Conservation (phyloP, 345 rosid species). For the Psidium guajava region DNA sequence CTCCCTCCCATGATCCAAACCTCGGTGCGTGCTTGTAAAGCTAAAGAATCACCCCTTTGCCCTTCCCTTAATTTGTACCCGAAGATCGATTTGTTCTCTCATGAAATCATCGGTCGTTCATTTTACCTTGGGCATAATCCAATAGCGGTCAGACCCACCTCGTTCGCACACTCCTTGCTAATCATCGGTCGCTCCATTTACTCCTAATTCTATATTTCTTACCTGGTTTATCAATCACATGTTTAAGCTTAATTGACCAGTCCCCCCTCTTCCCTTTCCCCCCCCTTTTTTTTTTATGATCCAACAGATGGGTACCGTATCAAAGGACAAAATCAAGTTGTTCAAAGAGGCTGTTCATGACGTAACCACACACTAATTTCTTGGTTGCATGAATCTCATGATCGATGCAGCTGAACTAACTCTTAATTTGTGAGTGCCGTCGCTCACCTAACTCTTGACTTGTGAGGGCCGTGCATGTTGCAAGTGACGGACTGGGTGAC, state of each 20-base stretch:
- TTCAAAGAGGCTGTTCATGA: slow-evolving; percentile 38
- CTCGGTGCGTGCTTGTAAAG: not conserved
- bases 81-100: not conserved
- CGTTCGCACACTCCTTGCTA: no score
- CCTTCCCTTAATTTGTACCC: not conserved
- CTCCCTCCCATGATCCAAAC: not conserved
- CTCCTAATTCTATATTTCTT: not conserved
- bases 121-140: no score
- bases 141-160: no score
- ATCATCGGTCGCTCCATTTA: no score
- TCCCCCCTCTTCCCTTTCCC: no score
- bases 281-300: not conserved
- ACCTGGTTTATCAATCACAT: no score
- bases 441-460: not conserved
- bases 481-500: not conserved
- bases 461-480: no score
- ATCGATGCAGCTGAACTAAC: no score
- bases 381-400: not conserved
- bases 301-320: slow-evolving; percentile 15
- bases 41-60: not conserved
- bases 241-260: not conserved
- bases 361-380: slow-evolving; percentile 15
- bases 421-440: no score
- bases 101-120: not conserved
- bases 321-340: slow-evolving; percentile 28